These are phyloP conservation scores for Cyathus pygmaeus DNA, from an alignment of 1,284 basidiomycete species.

Conservation along the genomic window DNA sequence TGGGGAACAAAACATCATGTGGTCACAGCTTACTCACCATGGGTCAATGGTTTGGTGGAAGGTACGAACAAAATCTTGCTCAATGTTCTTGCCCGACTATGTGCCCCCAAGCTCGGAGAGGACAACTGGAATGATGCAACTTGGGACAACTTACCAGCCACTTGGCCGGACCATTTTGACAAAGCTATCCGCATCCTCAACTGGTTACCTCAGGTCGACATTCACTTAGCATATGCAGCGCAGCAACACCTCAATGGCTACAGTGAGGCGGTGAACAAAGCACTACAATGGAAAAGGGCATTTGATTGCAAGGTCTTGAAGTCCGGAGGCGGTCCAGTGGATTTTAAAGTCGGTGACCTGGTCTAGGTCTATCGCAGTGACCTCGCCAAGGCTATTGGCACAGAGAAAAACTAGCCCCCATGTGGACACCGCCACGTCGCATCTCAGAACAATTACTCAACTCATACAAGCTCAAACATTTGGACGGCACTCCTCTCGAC, in stretches of 20 bases:
- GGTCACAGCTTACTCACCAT: conserved; percentile 43
- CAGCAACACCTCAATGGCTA: conserved; percentile 36
- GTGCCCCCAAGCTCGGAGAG: too few relatives aligned
- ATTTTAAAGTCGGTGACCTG: conserved; percentile 7
- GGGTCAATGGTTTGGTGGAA: conserved; percentile 45
- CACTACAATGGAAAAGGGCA: conserved; percentile 14
- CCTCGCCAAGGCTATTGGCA: neutral
- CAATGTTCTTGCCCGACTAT: conserved; percentile 3
- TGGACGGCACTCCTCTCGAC: conserved; percentile 12
- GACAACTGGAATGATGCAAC: too few relatives aligned
- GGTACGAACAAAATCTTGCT: conserved; percentile 35
- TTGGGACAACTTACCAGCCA: too few relatives aligned
- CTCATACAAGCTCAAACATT: conserved; percentile 21
- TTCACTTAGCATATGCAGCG: conserved; percentile 25
- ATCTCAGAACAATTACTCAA: conserved; percentile 9
- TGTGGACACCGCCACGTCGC: conserved; percentile 27
- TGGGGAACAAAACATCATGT: conserved; percentile 22
- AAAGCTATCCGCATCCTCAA: too few relatives aligned
- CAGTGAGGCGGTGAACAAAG: conserved; percentile 18
- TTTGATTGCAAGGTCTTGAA: conserved; percentile 18
- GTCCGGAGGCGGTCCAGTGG: neutral
- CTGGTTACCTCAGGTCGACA: conserved; percentile 2
- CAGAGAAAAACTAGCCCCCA: conserved; percentile 24
- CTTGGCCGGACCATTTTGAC: too few relatives aligned
- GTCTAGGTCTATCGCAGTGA: conserved; percentile 17